phyloP scores from a whole-genome alignment of 2,329 filamentous ascomycete species.

The Penicillium sp. region DNA sequence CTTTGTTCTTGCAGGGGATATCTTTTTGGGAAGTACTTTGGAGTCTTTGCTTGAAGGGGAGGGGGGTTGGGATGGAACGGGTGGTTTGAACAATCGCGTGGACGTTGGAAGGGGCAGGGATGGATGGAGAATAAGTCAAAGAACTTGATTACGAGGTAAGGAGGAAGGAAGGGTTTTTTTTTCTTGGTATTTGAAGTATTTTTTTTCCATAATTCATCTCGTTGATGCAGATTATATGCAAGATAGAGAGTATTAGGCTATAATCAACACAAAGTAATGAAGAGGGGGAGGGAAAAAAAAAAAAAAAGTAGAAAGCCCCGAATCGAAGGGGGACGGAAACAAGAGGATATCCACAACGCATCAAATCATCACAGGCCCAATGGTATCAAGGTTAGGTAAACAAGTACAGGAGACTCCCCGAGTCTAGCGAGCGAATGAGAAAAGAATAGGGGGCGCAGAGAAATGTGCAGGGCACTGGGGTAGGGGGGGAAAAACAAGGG shows the following conservation, averaged over 20 bases:
- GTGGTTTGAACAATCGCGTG: too few relatives aligned
- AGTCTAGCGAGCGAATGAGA: slow-evolving; percentile 36
- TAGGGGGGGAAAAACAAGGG: background rate
- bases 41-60: too few relatives aligned
- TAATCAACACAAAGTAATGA: background rate
- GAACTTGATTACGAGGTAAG: too few relatives aligned
- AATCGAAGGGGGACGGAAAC: slow-evolving; percentile 1
- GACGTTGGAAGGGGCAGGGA: too few relatives aligned
- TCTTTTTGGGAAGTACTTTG: too few relatives aligned
- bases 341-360: slow-evolving; percentile 12
- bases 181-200: too few relatives aligned
- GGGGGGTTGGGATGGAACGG: too few relatives aligned
- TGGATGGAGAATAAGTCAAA: too few relatives aligned
- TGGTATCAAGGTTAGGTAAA: slow-evolving; percentile 17
- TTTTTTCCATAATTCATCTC: too few relatives aligned
- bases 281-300: background rate
- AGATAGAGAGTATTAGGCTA: slow-evolving; percentile 3
- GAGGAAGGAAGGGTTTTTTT: too few relatives aligned
- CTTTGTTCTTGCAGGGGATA: too few relatives aligned
- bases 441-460: slow-evolving; percentile 9
- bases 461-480: too few relatives aligned
- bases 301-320: slow-evolving; percentile 1
- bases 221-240: background rate
- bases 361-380: slow-evolving; percentile 25
- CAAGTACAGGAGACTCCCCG: slow-evolving; percentile 24